These are phyloP conservation scores for Dryas integrifolia DNA, from an alignment of 331 rosid species.

Conservation along the genomic window DNA sequence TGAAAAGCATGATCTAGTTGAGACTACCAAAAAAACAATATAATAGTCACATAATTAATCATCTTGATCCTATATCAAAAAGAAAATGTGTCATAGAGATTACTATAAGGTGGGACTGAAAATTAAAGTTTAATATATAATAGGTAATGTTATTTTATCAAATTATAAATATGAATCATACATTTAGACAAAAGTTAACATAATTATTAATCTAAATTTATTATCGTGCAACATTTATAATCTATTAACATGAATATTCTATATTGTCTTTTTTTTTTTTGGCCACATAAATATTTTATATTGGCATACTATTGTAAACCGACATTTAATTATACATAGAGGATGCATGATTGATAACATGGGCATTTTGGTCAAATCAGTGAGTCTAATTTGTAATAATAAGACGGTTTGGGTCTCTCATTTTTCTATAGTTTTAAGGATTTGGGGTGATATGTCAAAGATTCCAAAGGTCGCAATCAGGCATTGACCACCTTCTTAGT, in stretches of 20 bases:
- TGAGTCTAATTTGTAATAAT: not conserved
- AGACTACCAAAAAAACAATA: not conserved
- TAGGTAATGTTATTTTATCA: too few relatives aligned
- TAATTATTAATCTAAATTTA: too few relatives aligned
- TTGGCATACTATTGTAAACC: too few relatives aligned
- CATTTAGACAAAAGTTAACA: too few relatives aligned
- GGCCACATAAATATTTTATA: too few relatives aligned
- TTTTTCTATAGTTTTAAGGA: not conserved
- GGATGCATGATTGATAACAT: not conserved
- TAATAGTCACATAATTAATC: constrained; percentile 5
- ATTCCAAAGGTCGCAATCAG: constrained; percentile 26
- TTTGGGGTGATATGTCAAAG: constrained; percentile 10
- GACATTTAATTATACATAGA: too few relatives aligned
- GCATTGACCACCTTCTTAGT: constrained; percentile 18
- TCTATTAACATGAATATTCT: too few relatives aligned
- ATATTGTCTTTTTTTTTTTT: too few relatives aligned
- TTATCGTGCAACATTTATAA: too few relatives aligned
- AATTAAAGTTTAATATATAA: too few relatives aligned
- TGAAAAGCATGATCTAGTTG: constrained; percentile 12
- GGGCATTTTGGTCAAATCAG: constrained; percentile 19
- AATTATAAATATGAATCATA: too few relatives aligned
- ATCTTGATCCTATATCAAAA: not conserved
- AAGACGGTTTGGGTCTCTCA: not conserved
- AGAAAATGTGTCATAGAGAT: not conserved
- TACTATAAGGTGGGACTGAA: not conserved